phyloP scores from a whole-genome alignment of 1,139 yeast species.

The Candida sp. region DNA sequence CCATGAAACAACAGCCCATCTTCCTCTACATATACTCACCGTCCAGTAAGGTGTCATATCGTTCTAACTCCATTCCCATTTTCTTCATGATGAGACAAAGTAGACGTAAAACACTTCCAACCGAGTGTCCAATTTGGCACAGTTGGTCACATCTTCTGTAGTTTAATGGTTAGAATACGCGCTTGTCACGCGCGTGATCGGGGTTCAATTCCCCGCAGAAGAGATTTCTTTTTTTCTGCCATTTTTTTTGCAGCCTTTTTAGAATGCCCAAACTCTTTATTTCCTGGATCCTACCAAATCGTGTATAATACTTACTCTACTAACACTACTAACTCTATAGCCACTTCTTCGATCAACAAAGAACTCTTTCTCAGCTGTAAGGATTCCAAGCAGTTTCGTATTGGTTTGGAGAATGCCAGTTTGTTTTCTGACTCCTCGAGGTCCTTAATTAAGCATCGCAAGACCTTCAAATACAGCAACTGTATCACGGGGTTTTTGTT shows the following conservation, averaged over 20 bases:
- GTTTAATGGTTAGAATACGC: slow-evolving; percentile 3
- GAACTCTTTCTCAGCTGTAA: slow-evolving; percentile 30
- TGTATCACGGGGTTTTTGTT: slow-evolving; percentile 42
- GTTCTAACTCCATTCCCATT: no score
- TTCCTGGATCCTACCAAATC: no score
- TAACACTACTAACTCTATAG: slow-evolving; percentile 26
- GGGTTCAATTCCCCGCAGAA: slow-evolving; percentile 4
- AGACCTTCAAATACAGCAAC: slow-evolving; percentile 36
- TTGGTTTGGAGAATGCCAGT: slow-evolving; percentile 6
- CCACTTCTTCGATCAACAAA: slow-evolving; percentile 41
- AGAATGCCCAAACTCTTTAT: no score
- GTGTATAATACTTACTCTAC: slow-evolving; percentile 5
- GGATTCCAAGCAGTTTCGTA: slow-evolving; percentile 16
- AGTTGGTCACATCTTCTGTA: neutral
- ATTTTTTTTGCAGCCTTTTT: neutral
- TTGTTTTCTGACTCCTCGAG: slow-evolving; percentile 7
- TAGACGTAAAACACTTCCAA: no score
- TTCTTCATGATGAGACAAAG: no score
- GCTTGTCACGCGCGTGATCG: slow-evolving; percentile 5
- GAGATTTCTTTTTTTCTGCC: neutral
- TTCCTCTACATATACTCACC: no score
- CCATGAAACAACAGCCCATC: no score
- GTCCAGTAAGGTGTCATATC: no score
- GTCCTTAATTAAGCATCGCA: slow-evolving; percentile 25
- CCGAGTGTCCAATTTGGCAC: neutral